Evolutionary conservation across 352 stramenopile species (phyloP).

Genomic region (Phytopythium mirpurense): DNA sequence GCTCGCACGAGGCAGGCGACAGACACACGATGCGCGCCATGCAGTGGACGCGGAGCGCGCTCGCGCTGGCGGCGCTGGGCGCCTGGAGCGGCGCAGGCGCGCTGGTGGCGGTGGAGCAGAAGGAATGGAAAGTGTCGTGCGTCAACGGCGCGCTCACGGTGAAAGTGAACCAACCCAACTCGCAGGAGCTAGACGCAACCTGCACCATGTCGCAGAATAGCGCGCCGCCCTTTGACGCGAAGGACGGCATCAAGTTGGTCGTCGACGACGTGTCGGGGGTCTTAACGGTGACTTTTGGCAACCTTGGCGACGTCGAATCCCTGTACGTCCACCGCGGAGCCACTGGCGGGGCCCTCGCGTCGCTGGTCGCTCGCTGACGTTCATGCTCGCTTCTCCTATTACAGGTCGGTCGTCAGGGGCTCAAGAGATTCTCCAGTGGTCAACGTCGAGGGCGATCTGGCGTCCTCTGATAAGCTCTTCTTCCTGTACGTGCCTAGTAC

Average conservation of each 20-base stretch:
- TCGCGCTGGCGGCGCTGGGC: background rate
- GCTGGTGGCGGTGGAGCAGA: background rate
- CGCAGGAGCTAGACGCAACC: no score
- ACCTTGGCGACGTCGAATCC: background rate
- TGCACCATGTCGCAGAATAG: no score
- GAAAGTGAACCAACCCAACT: background rate
- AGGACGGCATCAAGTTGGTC: background rate
- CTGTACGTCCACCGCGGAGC: background rate
- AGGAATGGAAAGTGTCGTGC: background rate
- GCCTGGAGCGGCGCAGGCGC: background rate
- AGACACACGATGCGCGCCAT: no score
- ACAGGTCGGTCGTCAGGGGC: no score
- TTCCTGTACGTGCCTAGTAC: no score
- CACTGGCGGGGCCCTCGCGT: no score
- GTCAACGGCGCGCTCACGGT: background rate
- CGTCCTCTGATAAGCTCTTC: no score
- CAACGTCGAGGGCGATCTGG: no score
- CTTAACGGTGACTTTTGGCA: background rate
- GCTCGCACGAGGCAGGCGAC: background rate
- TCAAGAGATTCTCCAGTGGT: no score
- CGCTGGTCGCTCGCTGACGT: background rate
- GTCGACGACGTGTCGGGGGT: background rate
- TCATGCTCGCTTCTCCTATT: no score
- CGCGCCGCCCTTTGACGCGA: background rate
- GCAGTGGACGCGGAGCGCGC: background rate